Evolutionary conservation across 169 alveolate species (phyloP).

Genomic region (Plasmodium fragile): DNA sequence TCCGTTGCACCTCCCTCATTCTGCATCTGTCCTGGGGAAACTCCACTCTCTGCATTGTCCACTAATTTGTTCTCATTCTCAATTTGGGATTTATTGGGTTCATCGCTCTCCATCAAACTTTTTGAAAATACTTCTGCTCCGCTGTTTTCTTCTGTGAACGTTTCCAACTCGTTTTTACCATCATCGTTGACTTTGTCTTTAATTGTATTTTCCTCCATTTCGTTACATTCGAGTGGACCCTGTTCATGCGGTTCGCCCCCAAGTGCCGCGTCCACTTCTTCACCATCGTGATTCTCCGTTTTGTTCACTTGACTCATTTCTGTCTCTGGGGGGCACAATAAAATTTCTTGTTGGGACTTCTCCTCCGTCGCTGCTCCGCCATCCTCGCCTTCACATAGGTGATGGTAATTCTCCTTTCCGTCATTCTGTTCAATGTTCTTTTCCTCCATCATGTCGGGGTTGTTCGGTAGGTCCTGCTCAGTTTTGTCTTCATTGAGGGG

Average conservation of each 20-base stretch:
- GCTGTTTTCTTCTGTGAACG: neutral
- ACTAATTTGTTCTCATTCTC: neutral
- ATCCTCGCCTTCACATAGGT: neutral
- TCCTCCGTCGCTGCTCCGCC: neutral
- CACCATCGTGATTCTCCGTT: neutral
- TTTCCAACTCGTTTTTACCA: neutral
- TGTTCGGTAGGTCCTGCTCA: neutral
- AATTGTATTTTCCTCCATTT: neutral
- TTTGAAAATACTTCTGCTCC: neutral
- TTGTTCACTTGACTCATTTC: neutral
- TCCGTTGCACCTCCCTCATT: neutral
- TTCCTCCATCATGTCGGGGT: neutral
- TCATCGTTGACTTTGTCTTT: neutral
- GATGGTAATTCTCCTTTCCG: neutral
- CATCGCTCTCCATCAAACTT: neutral
- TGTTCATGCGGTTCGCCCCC: neutral
- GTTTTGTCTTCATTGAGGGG: neutral
- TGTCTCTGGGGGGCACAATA: neutral
- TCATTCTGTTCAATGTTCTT: neutral
- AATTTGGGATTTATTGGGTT: neutral
- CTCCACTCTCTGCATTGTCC: neutral
- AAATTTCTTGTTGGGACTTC: neutral
- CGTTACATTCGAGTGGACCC: neutral
- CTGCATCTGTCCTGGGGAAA: neutral
- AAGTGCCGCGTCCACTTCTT: neutral